Evolutionary conservation across 164 flowering plant species (phyloP), one percentile per base, ranked within the genome.

Genomic region (Santalum album): DNA sequence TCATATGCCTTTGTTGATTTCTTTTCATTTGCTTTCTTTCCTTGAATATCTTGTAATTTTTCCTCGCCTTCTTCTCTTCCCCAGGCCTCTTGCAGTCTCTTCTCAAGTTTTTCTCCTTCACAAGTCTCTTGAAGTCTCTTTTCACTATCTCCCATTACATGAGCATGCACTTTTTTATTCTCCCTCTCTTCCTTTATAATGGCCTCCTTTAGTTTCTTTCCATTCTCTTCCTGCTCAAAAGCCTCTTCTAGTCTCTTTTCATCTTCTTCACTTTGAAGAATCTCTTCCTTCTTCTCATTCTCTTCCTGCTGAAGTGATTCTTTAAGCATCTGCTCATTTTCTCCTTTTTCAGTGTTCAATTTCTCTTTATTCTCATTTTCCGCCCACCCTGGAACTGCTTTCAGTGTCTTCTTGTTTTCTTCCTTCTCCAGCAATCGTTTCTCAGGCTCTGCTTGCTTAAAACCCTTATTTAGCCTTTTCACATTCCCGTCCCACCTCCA

Each of bases 221-320:
- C 67, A 27, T 15, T 47, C 19, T 68, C 75, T 57, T 67, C 66
- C 23, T 45, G 39, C 34, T 63, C 61, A 56, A 11, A 40, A 38
- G 56, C 57, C 53, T 61, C 71, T 29, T 56, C 51, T 7, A 39
- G 12, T 42, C 38, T 66, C 52, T 32, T 59, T 52, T 64, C 74
- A 53, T 50, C 63, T 51, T 70, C 69, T 47, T 62, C 69, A 19
- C 10, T 12, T 24, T 66, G 60, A 23, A 6, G 38, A 50, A 50
- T 60, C 34, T 66, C 69, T 58, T 60, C 55, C 49, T 18, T 58
- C 55, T 52, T 61, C 43, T 67, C 72, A 25, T 25, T 54, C 20
- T 76, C 77, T 51, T 48, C 68, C 42, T 43, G 56, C n/a, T 72
- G 62, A 18, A 7, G 20, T 56, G 62, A 60, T 54, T 54, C 71